Conservation (phyloP, 176 grass and related monocot species). For the Miscanthus lutarioriparius region DNA sequence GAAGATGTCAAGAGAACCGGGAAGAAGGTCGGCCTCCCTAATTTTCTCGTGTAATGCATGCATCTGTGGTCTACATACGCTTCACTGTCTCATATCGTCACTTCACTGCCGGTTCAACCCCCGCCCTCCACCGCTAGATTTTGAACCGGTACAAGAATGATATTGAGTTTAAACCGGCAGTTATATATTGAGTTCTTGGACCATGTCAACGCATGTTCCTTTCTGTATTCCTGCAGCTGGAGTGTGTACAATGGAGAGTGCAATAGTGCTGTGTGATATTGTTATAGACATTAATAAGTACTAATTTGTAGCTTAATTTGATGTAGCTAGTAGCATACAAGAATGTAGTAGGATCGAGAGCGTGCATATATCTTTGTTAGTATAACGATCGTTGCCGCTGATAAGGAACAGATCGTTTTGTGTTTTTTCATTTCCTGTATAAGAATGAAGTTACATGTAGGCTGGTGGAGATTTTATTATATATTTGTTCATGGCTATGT, state of each 20-base stretch:
- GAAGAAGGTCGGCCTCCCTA: constrained; percentile 69
- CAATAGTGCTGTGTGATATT: neutral
- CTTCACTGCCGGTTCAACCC: too few species aligned
- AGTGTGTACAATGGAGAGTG: neutral
- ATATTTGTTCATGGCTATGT: neutral
- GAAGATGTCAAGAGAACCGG: constrained; percentile 67
- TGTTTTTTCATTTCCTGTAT: neutral
- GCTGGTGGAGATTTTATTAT: neutral
- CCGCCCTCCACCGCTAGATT: too few species aligned
- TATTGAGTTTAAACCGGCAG: too few species aligned
- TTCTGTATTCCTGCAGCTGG: neutral
- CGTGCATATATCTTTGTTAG: neutral
- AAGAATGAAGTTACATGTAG: neutral
- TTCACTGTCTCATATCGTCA: too few species aligned
- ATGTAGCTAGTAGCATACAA: neutral
- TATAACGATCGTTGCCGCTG: neutral
- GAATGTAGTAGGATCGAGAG: neutral
- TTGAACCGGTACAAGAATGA: too few species aligned
- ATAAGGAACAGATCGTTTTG: neutral
- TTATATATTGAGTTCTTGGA: neutral
- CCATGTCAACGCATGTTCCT: neutral
- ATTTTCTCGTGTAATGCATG: constrained; percentile 48
- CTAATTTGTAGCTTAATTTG: neutral
- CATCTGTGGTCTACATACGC: neutral
- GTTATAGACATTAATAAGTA: neutral